A percentile compares a stretch with the other conserved stretches of the same genome.
Evolutionary conservation across 441 rosid genomes (phyloP).

Genomic region (Bruguiera hainesii): DNA sequence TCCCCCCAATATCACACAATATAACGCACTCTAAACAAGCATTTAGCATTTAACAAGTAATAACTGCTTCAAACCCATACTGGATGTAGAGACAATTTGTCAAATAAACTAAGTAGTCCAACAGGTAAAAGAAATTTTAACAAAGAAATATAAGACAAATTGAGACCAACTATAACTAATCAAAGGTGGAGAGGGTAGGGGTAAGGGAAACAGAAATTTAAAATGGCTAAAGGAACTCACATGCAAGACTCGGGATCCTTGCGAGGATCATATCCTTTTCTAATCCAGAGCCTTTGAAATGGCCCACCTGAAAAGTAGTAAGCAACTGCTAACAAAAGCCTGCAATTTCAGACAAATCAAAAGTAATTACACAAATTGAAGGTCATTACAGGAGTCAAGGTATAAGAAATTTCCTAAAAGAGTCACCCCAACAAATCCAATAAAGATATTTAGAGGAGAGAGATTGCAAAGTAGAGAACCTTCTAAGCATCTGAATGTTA

Average conservation of each 20-base stretch:
- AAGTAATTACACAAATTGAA: constrained; percentile 6
- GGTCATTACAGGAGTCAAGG: not conserved
- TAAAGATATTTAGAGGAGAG: constrained; percentile 16
- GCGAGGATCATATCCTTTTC: constrained; percentile 97
- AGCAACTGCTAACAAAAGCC: constrained; percentile 82
- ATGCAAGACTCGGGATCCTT: constrained; percentile 89
- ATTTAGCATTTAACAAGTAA: not conserved
- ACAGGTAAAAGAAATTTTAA: not conserved
- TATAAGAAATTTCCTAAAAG: not conserved
- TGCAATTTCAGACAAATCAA: constrained; percentile 31
- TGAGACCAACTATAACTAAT: not conserved
- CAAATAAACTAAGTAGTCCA: not conserved
- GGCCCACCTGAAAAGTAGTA: constrained; percentile 96
- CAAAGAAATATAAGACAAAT: not conserved
- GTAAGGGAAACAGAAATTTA: constrained; percentile 1
- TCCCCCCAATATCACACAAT: not conserved
- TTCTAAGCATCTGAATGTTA: constrained; percentile 56
- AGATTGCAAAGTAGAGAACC: constrained; percentile 42
- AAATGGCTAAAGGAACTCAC: constrained; percentile 39
- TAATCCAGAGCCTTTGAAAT: constrained; percentile 89
- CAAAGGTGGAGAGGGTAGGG: not conserved
- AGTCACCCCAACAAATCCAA: constrained; percentile 7
- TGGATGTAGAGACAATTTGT: too few relatives aligned
- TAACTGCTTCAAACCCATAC: too few relatives aligned
- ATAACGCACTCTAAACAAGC: not conserved